phyloP scores from a whole-genome alignment of 2,329 filamentous ascomycete genomes.

The Polytolypa hystricis region DNA sequence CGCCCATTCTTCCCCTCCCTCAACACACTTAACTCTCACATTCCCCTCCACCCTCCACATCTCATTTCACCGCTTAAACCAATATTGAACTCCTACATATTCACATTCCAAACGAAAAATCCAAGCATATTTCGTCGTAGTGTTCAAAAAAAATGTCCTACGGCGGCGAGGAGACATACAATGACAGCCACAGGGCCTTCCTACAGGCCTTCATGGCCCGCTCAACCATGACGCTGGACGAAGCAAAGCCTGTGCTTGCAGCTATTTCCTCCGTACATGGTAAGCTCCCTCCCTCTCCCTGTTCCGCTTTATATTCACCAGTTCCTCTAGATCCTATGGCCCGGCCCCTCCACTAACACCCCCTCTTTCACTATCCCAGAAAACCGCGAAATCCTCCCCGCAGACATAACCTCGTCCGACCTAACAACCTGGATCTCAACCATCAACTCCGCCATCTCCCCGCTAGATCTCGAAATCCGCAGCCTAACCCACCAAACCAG shows the following conservation, averaged over 20 bases:
- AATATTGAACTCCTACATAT: too few relatives aligned
- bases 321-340: not conserved
- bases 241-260: conserved; percentile 64
- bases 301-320: not conserved
- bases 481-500: conserved; percentile 57
- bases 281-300: conserved; percentile 18
- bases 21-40: too few relatives aligned
- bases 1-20: too few relatives aligned
- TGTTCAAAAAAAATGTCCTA: conserved; percentile 9
- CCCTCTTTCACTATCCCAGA: too few relatives aligned
- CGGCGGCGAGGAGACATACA: conserved; percentile 28
- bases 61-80: too few relatives aligned
- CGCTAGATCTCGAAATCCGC: conserved; percentile 81
- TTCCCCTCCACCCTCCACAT: too few relatives aligned
- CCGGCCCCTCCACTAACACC: not conserved
- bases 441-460: conserved; percentile 61
- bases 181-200: conserved; percentile 72
- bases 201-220: conserved; percentile 77
- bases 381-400: conserved; percentile 38
- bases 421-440: conserved; percentile 58
- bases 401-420: conserved; percentile 57
- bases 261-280: conserved; percentile 56
- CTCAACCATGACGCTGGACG: conserved; percentile 62
- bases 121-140: too few relatives aligned
- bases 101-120: too few relatives aligned